Evolutionary conservation across 768 basidiomycete genomes (phyloP).

Genomic region (Pholiota conissans): DNA sequence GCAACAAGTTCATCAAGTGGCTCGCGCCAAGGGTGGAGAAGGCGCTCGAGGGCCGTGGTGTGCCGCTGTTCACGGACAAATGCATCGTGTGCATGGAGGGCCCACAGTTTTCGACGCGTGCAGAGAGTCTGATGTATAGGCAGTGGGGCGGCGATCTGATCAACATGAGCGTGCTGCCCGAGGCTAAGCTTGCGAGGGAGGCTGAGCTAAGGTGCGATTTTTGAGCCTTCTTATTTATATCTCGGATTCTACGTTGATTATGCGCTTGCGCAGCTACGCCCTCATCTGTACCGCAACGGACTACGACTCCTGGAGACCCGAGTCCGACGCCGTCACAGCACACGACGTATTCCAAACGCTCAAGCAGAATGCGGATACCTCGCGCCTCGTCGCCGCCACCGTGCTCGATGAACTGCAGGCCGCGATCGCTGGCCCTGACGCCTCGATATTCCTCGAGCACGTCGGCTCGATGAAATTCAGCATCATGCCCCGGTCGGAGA

Average conservation of each 20-base stretch:
- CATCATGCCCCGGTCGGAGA: slow-evolving; percentile 71
- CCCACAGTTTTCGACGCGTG: slow-evolving; percentile 96
- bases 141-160: slow-evolving; percentile 92
- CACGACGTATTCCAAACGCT: slow-evolving; percentile 91
- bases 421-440: slow-evolving; percentile 38
- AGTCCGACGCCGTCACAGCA: slow-evolving; percentile 81
- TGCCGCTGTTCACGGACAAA: slow-evolving; percentile 77
- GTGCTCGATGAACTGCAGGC: slow-evolving; percentile 73
- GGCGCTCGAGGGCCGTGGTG: slow-evolving; percentile 63
- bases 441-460: slow-evolving; percentile 59
- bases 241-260: neutral
- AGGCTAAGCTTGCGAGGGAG: slow-evolving; percentile 96
- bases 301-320: slow-evolving; percentile 92
- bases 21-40: slow-evolving; percentile 62
- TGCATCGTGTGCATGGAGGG: slow-evolving; percentile 97
- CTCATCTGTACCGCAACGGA: slow-evolving; percentile 91
- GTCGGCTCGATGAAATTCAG: slow-evolving; percentile 82
- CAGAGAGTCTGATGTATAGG: slow-evolving; percentile 93
- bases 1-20: slow-evolving; percentile 60
- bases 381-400: slow-evolving; percentile 69
- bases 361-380: slow-evolving; percentile 81
- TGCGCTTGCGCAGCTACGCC: slow-evolving; percentile 64
- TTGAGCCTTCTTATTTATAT: neutral
- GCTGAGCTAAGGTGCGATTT: slow-evolving; percentile 81
- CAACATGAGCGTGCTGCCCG: slow-evolving; percentile 97